Percentiles rank a stretch among this genome's conserved stretches.
Evolutionary conservation across 1,284 basidiomycete species (phyloP).

Genomic region (Acaromyces ingoldii): DNA sequence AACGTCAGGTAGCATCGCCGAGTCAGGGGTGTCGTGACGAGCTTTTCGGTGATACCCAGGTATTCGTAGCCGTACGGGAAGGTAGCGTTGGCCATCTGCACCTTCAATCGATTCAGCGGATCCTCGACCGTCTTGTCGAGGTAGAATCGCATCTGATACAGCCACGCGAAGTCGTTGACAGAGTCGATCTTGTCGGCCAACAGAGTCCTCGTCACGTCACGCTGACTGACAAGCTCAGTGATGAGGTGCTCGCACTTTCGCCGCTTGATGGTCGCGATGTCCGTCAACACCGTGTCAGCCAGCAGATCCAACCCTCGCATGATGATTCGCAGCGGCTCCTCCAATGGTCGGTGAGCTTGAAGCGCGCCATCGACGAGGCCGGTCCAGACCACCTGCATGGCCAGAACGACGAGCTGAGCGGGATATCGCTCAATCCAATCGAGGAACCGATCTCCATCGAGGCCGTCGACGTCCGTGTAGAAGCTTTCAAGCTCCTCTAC

Average conservation of each 20-base stretch:
- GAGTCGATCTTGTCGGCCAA: conserved; percentile 65
- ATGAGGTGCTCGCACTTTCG: conserved; percentile 98
- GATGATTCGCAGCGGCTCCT: conserved; percentile 69
- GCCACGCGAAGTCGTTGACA: conserved; percentile 77
- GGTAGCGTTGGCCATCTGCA: conserved; percentile 77
- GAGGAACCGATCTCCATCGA: conserved; percentile 67
- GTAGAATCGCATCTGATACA: conserved; percentile 99
- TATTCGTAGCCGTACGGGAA: conserved; percentile 99
- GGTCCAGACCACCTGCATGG: conserved; percentile 92
- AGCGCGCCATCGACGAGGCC: conserved; percentile 72
- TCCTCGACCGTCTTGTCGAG: conserved; percentile 67
- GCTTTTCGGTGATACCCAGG: conserved; percentile 88
- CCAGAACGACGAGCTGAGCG: conserved; percentile 89
- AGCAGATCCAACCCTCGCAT: conserved; percentile 82
- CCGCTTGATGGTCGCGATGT: conserved; percentile 79
- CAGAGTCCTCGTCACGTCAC: conserved; percentile 83
- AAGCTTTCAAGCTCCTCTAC: conserved; percentile 74
- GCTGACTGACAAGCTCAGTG: conserved; percentile 95
- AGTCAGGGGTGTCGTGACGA: conserved; percentile 98
- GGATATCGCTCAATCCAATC: conserved; percentile 88
- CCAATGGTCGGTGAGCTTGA: conserved; percentile 59
- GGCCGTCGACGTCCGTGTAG: conserved; percentile 61
- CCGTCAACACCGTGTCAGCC: conserved; percentile 88
- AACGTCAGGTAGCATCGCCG: conserved; percentile 93
- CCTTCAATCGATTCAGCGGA: conserved; percentile 69